Evolutionary conservation across 441 rosid genomes (phyloP), one percentile per base, ranked within the genome.

Genomic region (Populus hybrid): DNA sequence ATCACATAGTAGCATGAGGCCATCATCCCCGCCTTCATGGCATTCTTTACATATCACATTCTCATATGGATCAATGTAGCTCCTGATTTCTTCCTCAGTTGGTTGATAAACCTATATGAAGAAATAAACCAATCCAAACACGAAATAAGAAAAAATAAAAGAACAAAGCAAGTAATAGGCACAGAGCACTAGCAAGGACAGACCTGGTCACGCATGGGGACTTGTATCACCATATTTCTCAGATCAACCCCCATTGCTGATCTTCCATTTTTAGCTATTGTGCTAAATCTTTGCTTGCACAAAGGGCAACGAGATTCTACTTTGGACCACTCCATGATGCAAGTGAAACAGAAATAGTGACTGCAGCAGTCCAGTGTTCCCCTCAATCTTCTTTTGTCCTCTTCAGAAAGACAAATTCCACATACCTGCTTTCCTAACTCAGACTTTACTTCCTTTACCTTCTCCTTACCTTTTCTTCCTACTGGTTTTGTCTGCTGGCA

Each of bases 281-380:
- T 88, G 74, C 79, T 82, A 76, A 97, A 94, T 84, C 99, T 90
- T 84, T 93, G 96, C 84, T 97, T 97, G 89, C 99, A 97, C 78
- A 90, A 75, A n/a, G 99, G 99, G 79, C 99, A 97, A 72, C 98
- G 98, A 68, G 99, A 91, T 86, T 97, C 99, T 74, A 97, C 97
- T 83, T 92, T 94, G 2, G 99, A 92, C 99, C 99, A 97, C 81
- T 89, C 97, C 94, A 90, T 90, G 80, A 97, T 93, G 87, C 99
- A 97, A 68, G 94, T 84, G 84, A 94, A 97, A 81, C 99, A 97
- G 84, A 97, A 97, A 84, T 91, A 92, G 83, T 97, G 99, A 82
- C 87, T 80, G 86, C 99, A 97, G 74, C 97, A 93, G 85, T 94
- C 83, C 65, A 97, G 81, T 30, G 87, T 88, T 71, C 98, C 99